phyloP scores from a whole-genome alignment of 116 monocot genomes.

The Dioscorea cayenensis region DNA sequence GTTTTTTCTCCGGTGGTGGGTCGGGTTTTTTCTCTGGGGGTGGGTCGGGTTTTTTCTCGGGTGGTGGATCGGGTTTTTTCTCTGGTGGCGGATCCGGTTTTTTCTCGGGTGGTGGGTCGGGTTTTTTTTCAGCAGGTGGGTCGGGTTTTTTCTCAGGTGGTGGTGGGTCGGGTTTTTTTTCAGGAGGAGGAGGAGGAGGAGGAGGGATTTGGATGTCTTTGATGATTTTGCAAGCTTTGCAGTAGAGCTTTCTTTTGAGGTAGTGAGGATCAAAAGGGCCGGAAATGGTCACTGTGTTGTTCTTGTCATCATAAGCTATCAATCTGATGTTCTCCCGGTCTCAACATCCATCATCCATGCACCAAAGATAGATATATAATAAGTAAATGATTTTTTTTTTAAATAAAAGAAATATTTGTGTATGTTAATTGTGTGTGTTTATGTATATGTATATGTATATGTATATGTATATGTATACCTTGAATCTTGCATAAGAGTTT shows the following conservation, averaged over 20 bases:
- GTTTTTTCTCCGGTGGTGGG: not conserved
- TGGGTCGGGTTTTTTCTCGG: not conserved
- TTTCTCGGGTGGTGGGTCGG: not conserved
- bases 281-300: constrained; percentile 20
- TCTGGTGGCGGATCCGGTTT: not conserved
- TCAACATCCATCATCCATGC: not conserved
- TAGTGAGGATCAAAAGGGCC: constrained; percentile 26
- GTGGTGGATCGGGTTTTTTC: not conserved
- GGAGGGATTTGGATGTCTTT: constrained; percentile 12
- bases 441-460: not conserved
- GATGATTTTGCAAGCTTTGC: constrained; percentile 35
- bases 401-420: not conserved
- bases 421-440: not conserved
- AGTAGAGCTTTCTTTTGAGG: constrained; percentile 26
- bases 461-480: constrained; percentile 10
- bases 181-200: not conserved
- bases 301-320: constrained; percentile 27
- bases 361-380: not conserved
- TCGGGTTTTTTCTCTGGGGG: not conserved
- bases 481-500: constrained; percentile 23
- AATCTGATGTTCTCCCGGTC: constrained; percentile 7
- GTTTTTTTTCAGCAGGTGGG: not conserved
- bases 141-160: not conserved
- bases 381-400: not conserved
- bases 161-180: not conserved